phyloP scores from a whole-genome alignment of 257 asterid species.

The Nicotiana paniculata region DNA sequence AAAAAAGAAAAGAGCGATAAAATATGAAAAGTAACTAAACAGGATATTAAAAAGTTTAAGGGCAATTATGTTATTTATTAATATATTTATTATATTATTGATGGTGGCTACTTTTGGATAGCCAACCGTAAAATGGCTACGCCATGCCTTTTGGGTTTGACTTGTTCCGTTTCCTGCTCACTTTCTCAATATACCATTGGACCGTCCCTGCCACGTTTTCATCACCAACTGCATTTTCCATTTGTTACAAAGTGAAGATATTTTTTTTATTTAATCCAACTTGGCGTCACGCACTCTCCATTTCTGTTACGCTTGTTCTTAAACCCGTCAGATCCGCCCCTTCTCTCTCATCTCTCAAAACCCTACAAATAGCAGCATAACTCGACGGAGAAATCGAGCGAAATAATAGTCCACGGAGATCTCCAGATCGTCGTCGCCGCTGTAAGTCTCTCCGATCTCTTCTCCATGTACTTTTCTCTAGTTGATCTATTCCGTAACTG shows the following conservation, averaged over 20 bases:
- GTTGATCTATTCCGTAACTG: neutral
- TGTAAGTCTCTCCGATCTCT: neutral
- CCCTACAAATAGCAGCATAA: constrained; percentile 3
- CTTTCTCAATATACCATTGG: neutral
- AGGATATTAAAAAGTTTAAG: no score
- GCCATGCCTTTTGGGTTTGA: neutral
- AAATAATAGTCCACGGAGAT: constrained; percentile 1
- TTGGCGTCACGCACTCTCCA: constrained; percentile 3
- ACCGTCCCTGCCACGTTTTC: neutral
- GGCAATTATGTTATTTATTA: no score
- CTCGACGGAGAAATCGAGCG: constrained; percentile 10
- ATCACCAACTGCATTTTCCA: neutral
- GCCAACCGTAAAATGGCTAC: no score
- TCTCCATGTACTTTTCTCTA: neutral
- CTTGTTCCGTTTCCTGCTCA: neutral
- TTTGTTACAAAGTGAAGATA: neutral
- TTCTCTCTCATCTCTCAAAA: neutral
- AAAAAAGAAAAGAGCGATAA: no score
- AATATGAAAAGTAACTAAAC: no score
- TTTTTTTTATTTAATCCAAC: neutral
- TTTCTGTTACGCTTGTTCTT: neutral
- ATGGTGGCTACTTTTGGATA: no score
- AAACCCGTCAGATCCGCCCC: constrained; percentile 6
- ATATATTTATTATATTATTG: no score
- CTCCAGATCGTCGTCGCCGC: neutral